These are phyloP conservation scores for Eucalyptus polybractea DNA, from an alignment of 345 rosid genomes.

Conservation along the genomic window DNA sequence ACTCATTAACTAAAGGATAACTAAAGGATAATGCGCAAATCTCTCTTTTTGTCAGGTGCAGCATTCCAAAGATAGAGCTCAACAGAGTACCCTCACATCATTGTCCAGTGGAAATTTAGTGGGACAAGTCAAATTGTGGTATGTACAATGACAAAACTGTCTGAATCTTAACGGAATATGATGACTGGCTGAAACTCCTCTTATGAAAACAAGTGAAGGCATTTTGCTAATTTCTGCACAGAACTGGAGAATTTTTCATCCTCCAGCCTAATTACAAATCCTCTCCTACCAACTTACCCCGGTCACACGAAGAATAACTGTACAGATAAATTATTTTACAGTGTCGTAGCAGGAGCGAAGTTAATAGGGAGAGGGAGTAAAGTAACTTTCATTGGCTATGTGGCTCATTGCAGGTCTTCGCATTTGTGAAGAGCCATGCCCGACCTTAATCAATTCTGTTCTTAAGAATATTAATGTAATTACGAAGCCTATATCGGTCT, in stretches of 20 bases:
- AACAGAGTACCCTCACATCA: background rate
- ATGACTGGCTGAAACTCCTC: background rate
- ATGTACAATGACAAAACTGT: background rate
- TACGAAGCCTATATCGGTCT: slow-evolving; percentile 52
- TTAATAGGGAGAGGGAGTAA: background rate
- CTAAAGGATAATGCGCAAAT: background rate
- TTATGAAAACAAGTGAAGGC: background rate
- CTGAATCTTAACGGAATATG: background rate
- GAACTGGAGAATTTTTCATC: background rate
- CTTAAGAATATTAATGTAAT: slow-evolving; percentile 60
- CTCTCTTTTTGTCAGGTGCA: background rate
- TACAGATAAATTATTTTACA: slow-evolving; percentile 46
- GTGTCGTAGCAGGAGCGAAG: background rate
- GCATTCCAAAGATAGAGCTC: background rate
- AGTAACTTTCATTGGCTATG: background rate
- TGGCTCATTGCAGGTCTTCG: slow-evolving; percentile 18
- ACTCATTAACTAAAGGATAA: background rate
- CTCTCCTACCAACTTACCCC: background rate
- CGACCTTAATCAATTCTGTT: slow-evolving; percentile 44
- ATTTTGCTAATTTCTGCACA: background rate
- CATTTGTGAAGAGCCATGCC: slow-evolving; percentile 41
- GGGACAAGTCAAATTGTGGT: background rate
- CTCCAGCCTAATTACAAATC: background rate
- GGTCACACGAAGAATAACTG: slow-evolving; percentile 54
- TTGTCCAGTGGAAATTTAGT: background rate